These are phyloP conservation scores for Saraca asoca DNA, from an alignment of 331 rosid species.

Conservation along the genomic window DNA sequence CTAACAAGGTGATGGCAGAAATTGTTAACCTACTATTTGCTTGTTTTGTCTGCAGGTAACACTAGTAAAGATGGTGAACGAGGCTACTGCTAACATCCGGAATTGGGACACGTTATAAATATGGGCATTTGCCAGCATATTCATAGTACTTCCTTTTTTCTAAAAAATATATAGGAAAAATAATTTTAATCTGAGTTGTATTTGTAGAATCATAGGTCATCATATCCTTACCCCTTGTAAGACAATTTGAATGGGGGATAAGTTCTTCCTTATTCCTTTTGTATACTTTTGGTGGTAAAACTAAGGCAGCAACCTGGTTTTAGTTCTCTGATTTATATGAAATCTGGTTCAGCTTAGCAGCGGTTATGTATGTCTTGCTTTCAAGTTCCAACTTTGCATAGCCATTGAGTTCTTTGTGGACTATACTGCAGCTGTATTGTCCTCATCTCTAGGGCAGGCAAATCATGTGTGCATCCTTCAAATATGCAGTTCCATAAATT, in stretches of 20 bases:
- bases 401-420: too few relatives aligned
- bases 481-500: too few relatives aligned
- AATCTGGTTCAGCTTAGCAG: not conserved
- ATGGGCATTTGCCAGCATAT: constrained; percentile 13
- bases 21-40: constrained; percentile 24
- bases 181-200: not conserved
- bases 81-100: constrained; percentile 76
- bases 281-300: too few relatives aligned
- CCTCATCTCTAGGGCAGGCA: too few relatives aligned
- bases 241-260: constrained; percentile 14
- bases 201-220: constrained; percentile 33
- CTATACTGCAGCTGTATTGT: too few relatives aligned
- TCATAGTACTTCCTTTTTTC: not conserved
- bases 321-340: too few relatives aligned
- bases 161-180: not conserved
- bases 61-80: constrained; percentile 86
- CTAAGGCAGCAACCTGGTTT: too few relatives aligned
- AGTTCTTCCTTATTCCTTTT: not conserved
- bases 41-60: constrained; percentile 57
- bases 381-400: too few relatives aligned
- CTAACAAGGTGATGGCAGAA: constrained; percentile 8
- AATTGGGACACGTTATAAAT: constrained; percentile 64
- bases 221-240: constrained; percentile 21
- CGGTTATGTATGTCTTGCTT: not conserved
- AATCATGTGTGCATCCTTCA: too few relatives aligned